A percentile compares a stretch with the other conserved stretches of the same genome.
Evolutionary conservation across 2,329 filamentous ascomycete species (phyloP).

Genomic region (Fusarium virguliforme): DNA sequence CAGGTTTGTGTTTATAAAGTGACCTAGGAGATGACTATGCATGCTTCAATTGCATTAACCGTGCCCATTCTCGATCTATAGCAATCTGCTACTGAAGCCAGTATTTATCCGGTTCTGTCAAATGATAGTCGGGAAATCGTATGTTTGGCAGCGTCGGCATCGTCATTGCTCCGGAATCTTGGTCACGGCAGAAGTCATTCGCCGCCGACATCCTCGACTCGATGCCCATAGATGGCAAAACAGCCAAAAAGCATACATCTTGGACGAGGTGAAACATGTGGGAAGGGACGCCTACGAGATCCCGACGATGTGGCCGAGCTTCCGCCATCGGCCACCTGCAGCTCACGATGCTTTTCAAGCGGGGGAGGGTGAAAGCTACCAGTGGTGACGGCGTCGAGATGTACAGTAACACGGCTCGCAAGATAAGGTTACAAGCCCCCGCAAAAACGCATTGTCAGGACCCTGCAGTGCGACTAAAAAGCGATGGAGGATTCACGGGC

Average conservation of each 20-base stretch:
- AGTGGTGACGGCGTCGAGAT: background rate
- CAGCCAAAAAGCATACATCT: background rate
- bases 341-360: background rate
- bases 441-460: constrained; percentile 7
- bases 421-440: constrained; percentile 22
- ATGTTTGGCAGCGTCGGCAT: background rate
- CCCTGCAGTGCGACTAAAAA: constrained; percentile 11
- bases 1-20: no score
- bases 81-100: background rate
- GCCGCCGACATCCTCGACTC: background rate
- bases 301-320: background rate
- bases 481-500: background rate
- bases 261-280: background rate
- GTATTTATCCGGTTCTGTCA: background rate
- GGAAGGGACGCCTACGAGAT: background rate
- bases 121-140: background rate
- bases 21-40: background rate
- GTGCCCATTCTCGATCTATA: background rate
- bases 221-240: constrained; percentile 1
- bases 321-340: constrained; percentile 1
- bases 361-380: background rate
- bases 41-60: background rate
- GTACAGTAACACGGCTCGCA: constrained; percentile 20
- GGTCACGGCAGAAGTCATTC: constrained; percentile 1
- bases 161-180: constrained; percentile 6